Percentiles rank a stretch among this genome's conserved stretches.
phyloP scores from a whole-genome alignment of 2,329 filamentous ascomycete genomes.

The Ascochyta clinopodiicola region DNA sequence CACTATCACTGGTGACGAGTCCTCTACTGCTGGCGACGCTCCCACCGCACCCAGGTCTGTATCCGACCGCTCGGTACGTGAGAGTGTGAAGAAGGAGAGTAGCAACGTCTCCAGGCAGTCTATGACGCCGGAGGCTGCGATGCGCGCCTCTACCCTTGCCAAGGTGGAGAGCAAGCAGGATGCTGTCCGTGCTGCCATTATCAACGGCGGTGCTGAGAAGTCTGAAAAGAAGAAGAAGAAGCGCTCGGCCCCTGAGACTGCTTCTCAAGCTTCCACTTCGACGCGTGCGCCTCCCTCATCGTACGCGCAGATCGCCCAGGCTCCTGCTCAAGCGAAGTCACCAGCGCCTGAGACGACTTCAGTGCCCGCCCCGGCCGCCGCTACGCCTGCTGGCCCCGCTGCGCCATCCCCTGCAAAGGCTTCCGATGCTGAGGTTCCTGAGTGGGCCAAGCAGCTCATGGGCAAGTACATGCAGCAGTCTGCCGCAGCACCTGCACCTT shows the following conservation, averaged over 20 bases:
- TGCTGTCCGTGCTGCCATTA: conserved; percentile 48
- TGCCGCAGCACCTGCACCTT: conserved; percentile 19
- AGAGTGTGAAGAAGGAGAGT: conserved; percentile 46
- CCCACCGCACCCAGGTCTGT: conserved; percentile 40
- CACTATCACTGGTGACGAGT: conserved; percentile 33
- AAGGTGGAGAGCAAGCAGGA: conserved; percentile 53
- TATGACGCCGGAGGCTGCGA: conserved; percentile 47
- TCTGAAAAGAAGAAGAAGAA: conserved; percentile 72
- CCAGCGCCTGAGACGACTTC: conserved; percentile 31
- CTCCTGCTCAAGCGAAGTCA: conserved; percentile 37
- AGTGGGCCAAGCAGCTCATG: conserved; percentile 47
- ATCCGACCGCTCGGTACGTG: conserved; percentile 46
- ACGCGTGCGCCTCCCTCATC: conserved; percentile 42
- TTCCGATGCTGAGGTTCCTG: conserved; percentile 39
- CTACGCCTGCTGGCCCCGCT: conserved; percentile 5
- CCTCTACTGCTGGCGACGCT: conserved; percentile 49
- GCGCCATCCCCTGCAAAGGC: conserved; percentile 26
- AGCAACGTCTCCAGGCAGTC: conserved; percentile 43
- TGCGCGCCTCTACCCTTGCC: conserved; percentile 50
- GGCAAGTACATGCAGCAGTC: conserved; percentile 37
- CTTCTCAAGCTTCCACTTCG: conserved; percentile 51
- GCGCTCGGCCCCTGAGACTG: conserved; percentile 56
- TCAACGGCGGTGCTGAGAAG: conserved; percentile 51
- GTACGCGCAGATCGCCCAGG: conserved; percentile 52
- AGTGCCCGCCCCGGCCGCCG: conserved; percentile 6